Conservation (phyloP, 2,329 filamentous ascomycete genomes). For the Paecilomyces formosus region DNA sequence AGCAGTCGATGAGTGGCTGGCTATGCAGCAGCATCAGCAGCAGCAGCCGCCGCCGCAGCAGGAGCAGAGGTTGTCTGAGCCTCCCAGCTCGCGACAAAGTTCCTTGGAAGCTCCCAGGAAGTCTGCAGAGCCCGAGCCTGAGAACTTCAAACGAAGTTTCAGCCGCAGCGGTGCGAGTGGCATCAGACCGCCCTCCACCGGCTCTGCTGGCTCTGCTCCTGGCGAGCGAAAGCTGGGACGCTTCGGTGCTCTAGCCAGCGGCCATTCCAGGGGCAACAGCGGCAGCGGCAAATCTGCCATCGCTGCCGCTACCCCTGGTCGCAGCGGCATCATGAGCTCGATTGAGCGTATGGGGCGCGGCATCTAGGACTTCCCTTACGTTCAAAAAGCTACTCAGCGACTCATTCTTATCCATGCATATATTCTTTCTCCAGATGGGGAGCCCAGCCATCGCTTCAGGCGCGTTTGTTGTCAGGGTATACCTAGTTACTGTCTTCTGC, state of each 20-base stretch:
- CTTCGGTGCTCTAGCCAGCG: slow-evolving; percentile 19
- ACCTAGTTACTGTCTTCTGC: not conserved
- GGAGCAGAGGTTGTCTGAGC: not conserved
- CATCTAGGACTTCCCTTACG: slow-evolving; percentile 1
- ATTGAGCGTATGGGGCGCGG: slow-evolving; percentile 77
- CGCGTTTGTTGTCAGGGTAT: slow-evolving; percentile 1
- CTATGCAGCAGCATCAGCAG: slow-evolving; percentile 24
- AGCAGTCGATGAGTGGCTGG: slow-evolving; percentile 39
- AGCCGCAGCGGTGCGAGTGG: slow-evolving; percentile 21
- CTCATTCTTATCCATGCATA: not conserved
- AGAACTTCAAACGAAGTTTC: slow-evolving; percentile 14
- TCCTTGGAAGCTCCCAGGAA: slow-evolving; percentile 10
- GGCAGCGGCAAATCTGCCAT: slow-evolving; percentile 27
- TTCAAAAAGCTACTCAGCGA: not conserved
- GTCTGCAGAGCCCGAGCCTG: not conserved
- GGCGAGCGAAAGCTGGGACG: slow-evolving; percentile 18
- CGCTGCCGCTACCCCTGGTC: slow-evolving; percentile 32
- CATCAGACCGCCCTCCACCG: slow-evolving; percentile 22
- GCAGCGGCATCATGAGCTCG: slow-evolving; percentile 73
- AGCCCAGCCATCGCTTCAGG: not conserved
- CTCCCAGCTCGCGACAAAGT: slow-evolving; percentile 4
- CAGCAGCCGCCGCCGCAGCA: slow-evolving; percentile 4
- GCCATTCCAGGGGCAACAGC: slow-evolving; percentile 27
- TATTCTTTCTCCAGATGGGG: not conserved
- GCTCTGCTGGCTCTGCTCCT: slow-evolving; percentile 2